Percentiles rank a stretch among this genome's conserved stretches.
phyloP scores from a whole-genome alignment of 2,329 filamentous ascomycete genomes.

The Fusarium siculi region DNA sequence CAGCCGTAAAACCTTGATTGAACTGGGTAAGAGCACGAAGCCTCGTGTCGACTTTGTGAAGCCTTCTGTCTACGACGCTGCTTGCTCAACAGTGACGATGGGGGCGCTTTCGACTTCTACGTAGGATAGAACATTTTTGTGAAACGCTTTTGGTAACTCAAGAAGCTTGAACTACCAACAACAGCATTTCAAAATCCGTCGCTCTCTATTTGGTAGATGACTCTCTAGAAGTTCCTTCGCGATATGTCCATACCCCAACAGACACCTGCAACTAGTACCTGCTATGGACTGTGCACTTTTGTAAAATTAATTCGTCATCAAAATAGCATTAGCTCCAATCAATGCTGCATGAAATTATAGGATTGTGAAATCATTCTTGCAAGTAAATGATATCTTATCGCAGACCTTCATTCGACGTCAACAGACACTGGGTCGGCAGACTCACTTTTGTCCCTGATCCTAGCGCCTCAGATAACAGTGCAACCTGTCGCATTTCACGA shows the following conservation, averaged over 20 bases:
- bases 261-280: rapidly evolving
- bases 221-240: background rate
- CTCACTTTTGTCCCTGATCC: rapidly evolving
- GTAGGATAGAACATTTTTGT: background rate
- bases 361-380: no score
- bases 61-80: conserved; percentile 25
- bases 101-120: conserved; percentile 22
- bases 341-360: rapidly evolving
- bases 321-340: rapidly evolving
- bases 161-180: rapidly evolving
- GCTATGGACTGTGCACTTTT: background rate
- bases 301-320: background rate
- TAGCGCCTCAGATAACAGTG: background rate
- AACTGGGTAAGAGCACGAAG: conserved; percentile 18
- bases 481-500: rapidly evolving
- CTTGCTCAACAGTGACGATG: conserved; percentile 35
- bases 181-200: rapidly evolving
- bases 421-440: background rate
- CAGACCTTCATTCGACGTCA: rapidly evolving
- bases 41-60: conserved; percentile 13
- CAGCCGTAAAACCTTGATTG: conserved; percentile 16
- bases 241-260: no score
- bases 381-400: background rate
- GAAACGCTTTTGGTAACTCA: rapidly evolving
- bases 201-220: background rate